Percentiles rank a stretch among this genome's conserved stretches.
Conservation (phyloP, 257 asterid species). For the Solanum chmielewskii region DNA sequence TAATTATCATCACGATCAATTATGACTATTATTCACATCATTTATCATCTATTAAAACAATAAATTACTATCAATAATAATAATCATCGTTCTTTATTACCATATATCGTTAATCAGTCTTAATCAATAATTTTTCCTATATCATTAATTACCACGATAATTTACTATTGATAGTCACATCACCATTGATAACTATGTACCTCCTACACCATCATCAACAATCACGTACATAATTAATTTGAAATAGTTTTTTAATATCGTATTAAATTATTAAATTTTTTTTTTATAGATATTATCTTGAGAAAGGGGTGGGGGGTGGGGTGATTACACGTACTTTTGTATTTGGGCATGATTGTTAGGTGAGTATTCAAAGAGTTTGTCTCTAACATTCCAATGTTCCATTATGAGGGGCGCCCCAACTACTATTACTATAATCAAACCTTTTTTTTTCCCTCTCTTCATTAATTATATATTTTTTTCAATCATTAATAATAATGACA, state of each 20-base stretch:
- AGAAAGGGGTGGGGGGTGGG: no score
- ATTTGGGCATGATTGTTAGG: not conserved
- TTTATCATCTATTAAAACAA: not conserved
- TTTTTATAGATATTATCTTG: not conserved
- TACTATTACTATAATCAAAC: not conserved
- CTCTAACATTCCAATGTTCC: not conserved
- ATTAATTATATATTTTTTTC: not conserved
- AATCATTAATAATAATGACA: not conserved
- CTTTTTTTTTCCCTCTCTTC: not conserved
- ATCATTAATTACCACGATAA: not conserved
- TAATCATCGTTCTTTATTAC: fast-evolving
- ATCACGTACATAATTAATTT: not conserved
- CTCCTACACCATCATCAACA: not conserved
- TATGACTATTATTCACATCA: not conserved
- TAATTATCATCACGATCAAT: not conserved
- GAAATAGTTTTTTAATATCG: not conserved
- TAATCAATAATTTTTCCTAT: not conserved
- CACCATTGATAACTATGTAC: not conserved
- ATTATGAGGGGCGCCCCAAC: constrained; percentile 21
- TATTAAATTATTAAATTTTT: not conserved
- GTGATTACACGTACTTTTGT: not conserved
- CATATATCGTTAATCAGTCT: not conserved
- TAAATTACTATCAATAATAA: not conserved
- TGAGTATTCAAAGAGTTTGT: not conserved
- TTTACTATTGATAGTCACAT: not conserved